Evolutionary conservation across 139 green algal genomes (phyloP), one percentile per base, ranked within the genome.

Genomic region (Nannochloris sp.): DNA sequence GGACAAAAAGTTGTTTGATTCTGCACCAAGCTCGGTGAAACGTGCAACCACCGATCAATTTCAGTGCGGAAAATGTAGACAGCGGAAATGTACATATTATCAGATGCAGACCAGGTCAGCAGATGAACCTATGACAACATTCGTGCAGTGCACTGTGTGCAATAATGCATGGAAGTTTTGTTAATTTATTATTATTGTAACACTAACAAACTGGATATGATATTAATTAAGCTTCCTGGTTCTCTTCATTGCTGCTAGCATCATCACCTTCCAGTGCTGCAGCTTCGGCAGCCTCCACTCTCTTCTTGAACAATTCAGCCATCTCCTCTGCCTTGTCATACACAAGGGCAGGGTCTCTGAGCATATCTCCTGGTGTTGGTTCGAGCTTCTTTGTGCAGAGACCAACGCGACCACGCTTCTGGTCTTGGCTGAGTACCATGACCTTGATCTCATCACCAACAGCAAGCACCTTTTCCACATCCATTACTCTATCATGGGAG

Each of bases 341-440:
- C 53, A 98, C 93, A 46, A 93, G 75, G 48, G 75, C 72, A 5
- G 92, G 92, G 81, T 97, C 81, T 21, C 75, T 71, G 57, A 98
- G 74, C 91, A 98, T 97, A 80, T 96, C 92, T 34, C 92, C 92
- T 6, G 91, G 89, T 23, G 80, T 88, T 16, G 87, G 83, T 85
- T 99, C 94, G 59, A 99, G 84, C 83, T 97, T 98, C 80, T 95
- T 96, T 18, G 94, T 99, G 62, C 81, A 92, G 53, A 99, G 78
- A 31, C 84, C 87, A 34, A 98, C 71, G 43, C 93, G 84, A 50
- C 88, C 83, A 5, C 82, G 76, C 25, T 96, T 85, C 14, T 68
- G 70, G 75, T 99, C 94, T 57, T 93, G 79, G 70, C 69, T 88
- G 68, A 99, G 76, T 46, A 97, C 83, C 88, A 98, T 95, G 8